phyloP scores from a whole-genome alignment of 345 rosid species.

The Citrus reticulata region DNA sequence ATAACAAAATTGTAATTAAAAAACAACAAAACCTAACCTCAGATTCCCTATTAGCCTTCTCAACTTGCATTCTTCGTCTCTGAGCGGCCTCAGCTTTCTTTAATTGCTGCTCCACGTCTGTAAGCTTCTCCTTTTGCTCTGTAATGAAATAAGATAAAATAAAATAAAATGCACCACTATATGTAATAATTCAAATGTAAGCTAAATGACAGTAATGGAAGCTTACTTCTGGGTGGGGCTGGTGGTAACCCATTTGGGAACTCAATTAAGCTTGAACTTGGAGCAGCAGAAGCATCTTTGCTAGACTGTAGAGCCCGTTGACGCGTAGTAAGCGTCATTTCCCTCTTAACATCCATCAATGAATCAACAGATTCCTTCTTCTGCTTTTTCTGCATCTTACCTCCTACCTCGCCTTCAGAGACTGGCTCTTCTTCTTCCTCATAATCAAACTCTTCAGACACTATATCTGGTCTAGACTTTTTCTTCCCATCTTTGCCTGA shows the following conservation, averaged over 20 bases:
- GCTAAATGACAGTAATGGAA: not conserved
- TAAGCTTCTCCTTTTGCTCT: constrained; percentile 87
- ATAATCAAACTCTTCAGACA: constrained; percentile 47
- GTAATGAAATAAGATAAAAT: constrained; percentile 5
- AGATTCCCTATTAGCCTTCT: constrained; percentile 82
- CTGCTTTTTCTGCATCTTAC: constrained; percentile 46
- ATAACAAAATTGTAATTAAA: not conserved
- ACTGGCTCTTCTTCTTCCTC: constrained; percentile 51
- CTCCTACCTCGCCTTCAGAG: constrained; percentile 51
- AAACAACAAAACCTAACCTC: constrained; percentile 53
- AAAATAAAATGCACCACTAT: not conserved
- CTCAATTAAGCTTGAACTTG: constrained; percentile 53
- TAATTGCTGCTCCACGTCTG: constrained; percentile 80
- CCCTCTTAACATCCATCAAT: constrained; percentile 56
- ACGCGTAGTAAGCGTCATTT: constrained; percentile 73
- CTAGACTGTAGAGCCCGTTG: constrained; percentile 91
- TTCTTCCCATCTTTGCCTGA: constrained; percentile 51
- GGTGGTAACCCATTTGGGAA: constrained; percentile 95
- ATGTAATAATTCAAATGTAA: constrained; percentile 10
- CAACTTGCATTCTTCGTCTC: constrained; percentile 80
- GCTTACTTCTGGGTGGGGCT: constrained; percentile 86
- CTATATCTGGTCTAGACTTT: constrained; percentile 43
- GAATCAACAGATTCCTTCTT: constrained; percentile 55
- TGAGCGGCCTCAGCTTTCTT: constrained; percentile 95
- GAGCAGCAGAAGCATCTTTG: constrained; percentile 44